Conservation (phyloP, 2,329 filamentous ascomycete genomes). For the Arthroderma sp. region DNA sequence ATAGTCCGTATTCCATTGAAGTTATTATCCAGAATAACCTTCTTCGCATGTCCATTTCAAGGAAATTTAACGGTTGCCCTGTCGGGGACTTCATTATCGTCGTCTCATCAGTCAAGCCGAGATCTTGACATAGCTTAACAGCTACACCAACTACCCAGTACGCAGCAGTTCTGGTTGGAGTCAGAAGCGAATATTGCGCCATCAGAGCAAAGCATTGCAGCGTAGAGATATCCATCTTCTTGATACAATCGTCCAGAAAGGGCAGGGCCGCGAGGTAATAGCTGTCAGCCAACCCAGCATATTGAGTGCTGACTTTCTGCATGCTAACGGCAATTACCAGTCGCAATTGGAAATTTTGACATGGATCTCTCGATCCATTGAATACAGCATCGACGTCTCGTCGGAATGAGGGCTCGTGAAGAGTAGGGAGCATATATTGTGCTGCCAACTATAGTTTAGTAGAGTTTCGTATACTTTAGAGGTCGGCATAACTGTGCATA, state of each 20-base stretch:
- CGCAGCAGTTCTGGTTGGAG: conserved; percentile 78
- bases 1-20: conserved; percentile 77
- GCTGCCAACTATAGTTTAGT: conserved; percentile 38
- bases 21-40: conserved; percentile 78
- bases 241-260: conserved; percentile 68
- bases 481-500: conserved; percentile 24
- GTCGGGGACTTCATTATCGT: conserved; percentile 57
- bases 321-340: conserved; percentile 92
- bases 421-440: conserved; percentile 72
- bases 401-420: conserved; percentile 71
- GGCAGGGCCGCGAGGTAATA: conserved; percentile 86
- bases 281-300: conserved; percentile 85
- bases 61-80: conserved; percentile 49
- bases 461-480: background rate
- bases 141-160: conserved; percentile 89
- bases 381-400: conserved; percentile 72
- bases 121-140: conserved; percentile 73
- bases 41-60: conserved; percentile 80
- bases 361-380: conserved; percentile 58
- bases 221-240: conserved; percentile 79
- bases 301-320: conserved; percentile 78
- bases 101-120: conserved; percentile 78
- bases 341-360: conserved; percentile 74
- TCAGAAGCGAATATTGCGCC: conserved; percentile 81
- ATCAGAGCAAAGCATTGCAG: conserved; percentile 81